These are phyloP conservation scores for Sporothrix phasma DNA, from an alignment of 2,329 filamentous ascomycete species.

Conservation along the genomic window DNA sequence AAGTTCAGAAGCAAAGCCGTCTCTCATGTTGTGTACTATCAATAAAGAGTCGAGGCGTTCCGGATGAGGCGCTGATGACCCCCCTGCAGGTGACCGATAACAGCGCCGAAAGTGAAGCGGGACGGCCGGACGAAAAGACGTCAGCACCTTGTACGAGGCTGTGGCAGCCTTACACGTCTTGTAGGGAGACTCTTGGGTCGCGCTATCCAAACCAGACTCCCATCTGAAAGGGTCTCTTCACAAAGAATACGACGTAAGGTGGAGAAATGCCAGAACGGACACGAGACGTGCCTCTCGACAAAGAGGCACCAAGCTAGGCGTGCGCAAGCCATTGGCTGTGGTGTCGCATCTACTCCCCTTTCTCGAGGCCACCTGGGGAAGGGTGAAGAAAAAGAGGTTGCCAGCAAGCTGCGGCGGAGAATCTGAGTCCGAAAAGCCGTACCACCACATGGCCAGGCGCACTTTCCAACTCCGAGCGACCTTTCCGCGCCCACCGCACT, in stretches of 20 bases:
- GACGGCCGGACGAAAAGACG: not conserved
- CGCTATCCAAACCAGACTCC: too few relatives aligned
- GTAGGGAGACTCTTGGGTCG: not conserved
- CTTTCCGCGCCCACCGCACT: not conserved
- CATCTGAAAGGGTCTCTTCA: not conserved
- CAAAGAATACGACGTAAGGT: too few relatives aligned
- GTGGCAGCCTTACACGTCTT: not conserved
- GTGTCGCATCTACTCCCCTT: too few relatives aligned
- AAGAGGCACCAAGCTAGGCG: not conserved
- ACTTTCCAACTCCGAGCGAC: not conserved
- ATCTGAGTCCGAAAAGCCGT: not conserved
- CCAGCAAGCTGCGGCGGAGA: not conserved
- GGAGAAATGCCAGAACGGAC: not conserved
- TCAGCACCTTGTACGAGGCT: not conserved
- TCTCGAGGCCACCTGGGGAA: too few relatives aligned
- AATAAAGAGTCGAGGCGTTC: too few relatives aligned
- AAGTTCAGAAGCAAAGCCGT: too few relatives aligned
- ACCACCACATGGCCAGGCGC: not conserved
- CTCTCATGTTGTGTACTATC: too few relatives aligned
- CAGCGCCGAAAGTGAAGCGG: not conserved
- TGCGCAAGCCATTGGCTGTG: conserved; percentile 8
- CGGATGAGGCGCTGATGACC: too few relatives aligned
- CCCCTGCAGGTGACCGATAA: not conserved
- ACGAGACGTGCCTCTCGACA: not conserved
- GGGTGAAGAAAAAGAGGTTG: not conserved